These are phyloP conservation scores for Solanum corneliomulleri DNA, from an alignment of 257 asterid species.

Conservation along the genomic window DNA sequence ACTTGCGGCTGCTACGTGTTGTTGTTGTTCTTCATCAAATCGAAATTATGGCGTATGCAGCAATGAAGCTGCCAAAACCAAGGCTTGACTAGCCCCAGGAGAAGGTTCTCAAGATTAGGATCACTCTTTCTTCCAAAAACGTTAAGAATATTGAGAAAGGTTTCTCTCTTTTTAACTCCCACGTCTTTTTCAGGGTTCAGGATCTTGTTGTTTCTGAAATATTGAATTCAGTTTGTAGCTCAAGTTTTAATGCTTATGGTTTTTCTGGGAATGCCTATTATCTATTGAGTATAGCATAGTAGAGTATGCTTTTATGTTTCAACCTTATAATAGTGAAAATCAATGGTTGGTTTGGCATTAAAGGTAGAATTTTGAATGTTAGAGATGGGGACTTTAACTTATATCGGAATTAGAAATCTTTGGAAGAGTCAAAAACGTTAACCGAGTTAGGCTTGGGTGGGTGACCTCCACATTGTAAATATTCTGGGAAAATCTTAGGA, in stretches of 20 bases:
- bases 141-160: slow-evolving; percentile 57
- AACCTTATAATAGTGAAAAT: neutral
- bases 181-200: neutral
- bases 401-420: neutral
- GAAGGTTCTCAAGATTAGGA: slow-evolving; percentile 41
- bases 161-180: neutral
- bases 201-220: neutral
- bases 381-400: neutral
- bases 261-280: neutral
- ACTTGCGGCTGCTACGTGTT: neutral
- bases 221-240: neutral
- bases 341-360: neutral
- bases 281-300: neutral
- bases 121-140: slow-evolving; percentile 22
- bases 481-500: neutral
- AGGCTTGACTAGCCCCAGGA: slow-evolving; percentile 42
- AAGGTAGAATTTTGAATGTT: neutral
- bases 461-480: neutral
- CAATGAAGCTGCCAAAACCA: slow-evolving; percentile 45
- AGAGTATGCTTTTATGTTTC: neutral
- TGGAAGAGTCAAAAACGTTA: no score
- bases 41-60: slow-evolving; percentile 17
- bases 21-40: neutral
- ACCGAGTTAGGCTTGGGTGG: neutral
- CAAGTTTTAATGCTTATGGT: neutral